Base-by-base conservation (phyloP, 176 grass and related monocot genomes). In the Tillandsia leiboldiana region DNA sequence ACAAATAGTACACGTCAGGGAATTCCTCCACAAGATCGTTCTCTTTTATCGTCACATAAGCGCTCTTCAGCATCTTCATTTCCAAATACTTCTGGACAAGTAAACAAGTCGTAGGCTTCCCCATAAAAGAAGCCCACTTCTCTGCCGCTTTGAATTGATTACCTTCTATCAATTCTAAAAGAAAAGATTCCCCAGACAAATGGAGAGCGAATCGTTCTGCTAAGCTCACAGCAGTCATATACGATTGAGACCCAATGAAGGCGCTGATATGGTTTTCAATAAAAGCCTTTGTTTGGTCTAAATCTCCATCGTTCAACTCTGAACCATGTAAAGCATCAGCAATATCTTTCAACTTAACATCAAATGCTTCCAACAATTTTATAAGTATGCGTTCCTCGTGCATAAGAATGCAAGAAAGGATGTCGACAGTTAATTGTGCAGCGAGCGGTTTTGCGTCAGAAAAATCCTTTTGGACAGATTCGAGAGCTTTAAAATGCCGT, bases 351-450 rank as follows among this genome's bases (percentile, higher is more conserved):
- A 91, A 74, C 29, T 84, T 65, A 49, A 96, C 65, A 69, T 96
- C 88, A 89, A 89, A 96, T 56, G 79, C 66, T 71, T 96, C 92
- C 65, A 96, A 73, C 73, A 96, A 73, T 74, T 96, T 96, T 49
- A 86, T 69, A 72, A 96, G 65, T 80, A 96, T 92, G n/a, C 83
- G 79, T 66, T 85, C 87, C 77, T 92, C 92, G 59, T 92, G 86
- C 11, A 24, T 67, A 71, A 96, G 79, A 69, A 80, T 67, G 84
- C 72, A 82, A 65, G 72, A 58, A 72, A 96, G 76, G 73, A 92
- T 87, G 79, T 89, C 71, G 14, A 96, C 69, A 75, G 89, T 65
- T 71, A 92, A 78, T 57, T 12, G 68, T 4, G 73, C 78, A 4
- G 86, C 88, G 76, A 96, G 69, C 29, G 49, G 57, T 65, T 96